phyloP scores from a whole-genome alignment of 192 early-diverging fungal species.

The Dimargaris cristalligena region DNA sequence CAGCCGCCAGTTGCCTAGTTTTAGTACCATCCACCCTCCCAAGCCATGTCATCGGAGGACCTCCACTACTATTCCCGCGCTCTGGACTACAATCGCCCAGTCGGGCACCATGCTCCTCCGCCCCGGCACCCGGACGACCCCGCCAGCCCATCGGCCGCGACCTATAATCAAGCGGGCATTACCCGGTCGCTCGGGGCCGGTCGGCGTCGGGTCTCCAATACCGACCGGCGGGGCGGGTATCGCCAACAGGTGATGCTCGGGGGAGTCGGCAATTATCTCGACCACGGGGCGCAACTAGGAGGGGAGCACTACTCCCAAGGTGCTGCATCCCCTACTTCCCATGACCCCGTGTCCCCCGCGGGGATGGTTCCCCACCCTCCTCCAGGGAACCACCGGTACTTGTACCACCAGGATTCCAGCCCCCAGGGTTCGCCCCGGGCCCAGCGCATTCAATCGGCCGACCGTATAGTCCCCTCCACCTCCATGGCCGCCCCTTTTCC shows the following conservation, averaged over 20 bases:
- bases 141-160: too few relatives aligned
- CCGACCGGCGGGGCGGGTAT: neutral
- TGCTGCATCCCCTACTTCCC: neutral
- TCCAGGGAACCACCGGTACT: neutral
- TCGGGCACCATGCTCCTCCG: too few relatives aligned
- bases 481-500: neutral
- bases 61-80: neutral
- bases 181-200: constrained; percentile 14
- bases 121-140: too few relatives aligned
- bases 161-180: too few relatives aligned
- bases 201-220: neutral
- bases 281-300: neutral
- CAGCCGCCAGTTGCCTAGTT: too few relatives aligned
- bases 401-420: neutral
- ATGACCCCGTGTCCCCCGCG: neutral
- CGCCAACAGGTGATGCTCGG: constrained; percentile 1
- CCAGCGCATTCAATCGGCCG: neutral
- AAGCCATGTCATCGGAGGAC: neutral
- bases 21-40: too few relatives aligned
- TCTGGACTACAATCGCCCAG: too few relatives aligned
- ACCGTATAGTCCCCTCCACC: neutral
- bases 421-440: neutral
- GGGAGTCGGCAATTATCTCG: neutral
- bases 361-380: neutral
- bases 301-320: neutral